phyloP scores from a whole-genome alignment of 352 stramenopile species.

The Pythium myriotylum region DNA sequence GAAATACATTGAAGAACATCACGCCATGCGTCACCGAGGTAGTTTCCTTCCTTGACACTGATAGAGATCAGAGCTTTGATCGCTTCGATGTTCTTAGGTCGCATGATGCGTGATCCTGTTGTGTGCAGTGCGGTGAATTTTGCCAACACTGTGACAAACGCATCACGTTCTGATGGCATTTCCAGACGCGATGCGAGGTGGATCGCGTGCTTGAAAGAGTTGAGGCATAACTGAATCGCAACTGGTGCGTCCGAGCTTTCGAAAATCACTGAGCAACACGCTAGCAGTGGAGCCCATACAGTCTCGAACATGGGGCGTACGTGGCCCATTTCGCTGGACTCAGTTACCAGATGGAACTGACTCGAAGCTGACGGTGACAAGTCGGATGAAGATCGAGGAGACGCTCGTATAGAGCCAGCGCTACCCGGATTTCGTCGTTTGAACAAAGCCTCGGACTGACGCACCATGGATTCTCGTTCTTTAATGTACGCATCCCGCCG shows the following conservation, averaged over 20 bases:
- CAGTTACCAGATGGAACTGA: slow-evolving; percentile 71
- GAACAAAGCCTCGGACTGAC: slow-evolving; percentile 76
- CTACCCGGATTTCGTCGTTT: slow-evolving; percentile 53
- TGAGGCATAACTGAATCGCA: slow-evolving; percentile 93
- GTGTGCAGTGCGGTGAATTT: slow-evolving; percentile 97
- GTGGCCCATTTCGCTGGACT: slow-evolving; percentile 71
- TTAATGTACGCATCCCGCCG: slow-evolving; percentile 84
- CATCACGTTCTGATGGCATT: slow-evolving; percentile 94
- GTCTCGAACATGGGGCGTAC: slow-evolving; percentile 99
- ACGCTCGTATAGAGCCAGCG: slow-evolving; percentile 23
- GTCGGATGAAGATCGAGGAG: slow-evolving; percentile 21
- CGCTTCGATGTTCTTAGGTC: slow-evolving; percentile 97
- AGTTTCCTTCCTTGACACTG: slow-evolving; percentile 96
- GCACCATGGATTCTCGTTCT: slow-evolving; percentile 83
- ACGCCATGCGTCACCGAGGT: slow-evolving; percentile 96
- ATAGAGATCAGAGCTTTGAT: slow-evolving; percentile 97
- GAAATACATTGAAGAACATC: slow-evolving; percentile 97
- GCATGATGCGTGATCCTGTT: slow-evolving; percentile 92
- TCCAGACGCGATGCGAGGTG: slow-evolving; percentile 84
- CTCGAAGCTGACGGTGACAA: slow-evolving; percentile 4
- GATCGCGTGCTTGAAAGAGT: slow-evolving; percentile 96
- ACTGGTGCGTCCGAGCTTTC: slow-evolving; percentile 93
- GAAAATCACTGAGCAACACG: slow-evolving; percentile 96
- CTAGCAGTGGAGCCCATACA: slow-evolving; percentile 96
- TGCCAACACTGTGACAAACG: slow-evolving; percentile 95